These are phyloP conservation scores for Monilinia fructicola DNA, from an alignment of 2,329 filamentous ascomycete genomes.

Conservation along the genomic window DNA sequence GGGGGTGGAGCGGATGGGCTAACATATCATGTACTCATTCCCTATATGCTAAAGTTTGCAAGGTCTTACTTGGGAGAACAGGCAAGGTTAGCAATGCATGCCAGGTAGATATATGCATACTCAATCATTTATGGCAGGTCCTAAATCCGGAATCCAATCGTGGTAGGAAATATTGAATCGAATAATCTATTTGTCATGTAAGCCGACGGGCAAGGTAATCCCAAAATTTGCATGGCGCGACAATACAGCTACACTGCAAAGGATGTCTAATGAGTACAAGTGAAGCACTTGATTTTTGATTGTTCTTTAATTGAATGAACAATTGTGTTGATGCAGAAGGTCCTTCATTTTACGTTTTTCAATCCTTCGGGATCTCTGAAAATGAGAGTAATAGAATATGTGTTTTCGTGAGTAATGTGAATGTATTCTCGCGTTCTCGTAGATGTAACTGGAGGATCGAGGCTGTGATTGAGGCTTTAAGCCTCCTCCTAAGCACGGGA, in stretches of 20 bases:
- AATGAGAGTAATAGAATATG: not conserved
- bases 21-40: not conserved
- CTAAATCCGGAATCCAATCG: constrained; percentile 1
- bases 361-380: constrained; percentile 14
- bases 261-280: constrained; percentile 7
- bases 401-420: constrained; percentile 17
- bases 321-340: not conserved
- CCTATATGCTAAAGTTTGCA: constrained; percentile 1
- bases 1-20: constrained; percentile 11
- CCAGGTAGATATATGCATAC: constrained; percentile 9
- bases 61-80: not conserved
- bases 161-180: constrained; percentile 2
- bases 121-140: constrained; percentile 3
- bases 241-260: not conserved
- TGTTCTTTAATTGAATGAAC: not conserved
- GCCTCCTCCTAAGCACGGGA: constrained; percentile 18
- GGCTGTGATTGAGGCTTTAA: constrained; percentile 17
- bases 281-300: constrained; percentile 7
- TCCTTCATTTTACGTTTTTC: constrained; percentile 3
- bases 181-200: constrained; percentile 17
- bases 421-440: constrained; percentile 13
- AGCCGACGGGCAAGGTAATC: not conserved
- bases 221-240: not conserved
- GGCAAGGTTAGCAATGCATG: not conserved
- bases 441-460: constrained; percentile 8